Percentiles rank a stretch among this genome's conserved stretches.
Conservation (phyloP, 2,329 filamentous ascomycete genomes). For the Aspergillus clavatus region DNA sequence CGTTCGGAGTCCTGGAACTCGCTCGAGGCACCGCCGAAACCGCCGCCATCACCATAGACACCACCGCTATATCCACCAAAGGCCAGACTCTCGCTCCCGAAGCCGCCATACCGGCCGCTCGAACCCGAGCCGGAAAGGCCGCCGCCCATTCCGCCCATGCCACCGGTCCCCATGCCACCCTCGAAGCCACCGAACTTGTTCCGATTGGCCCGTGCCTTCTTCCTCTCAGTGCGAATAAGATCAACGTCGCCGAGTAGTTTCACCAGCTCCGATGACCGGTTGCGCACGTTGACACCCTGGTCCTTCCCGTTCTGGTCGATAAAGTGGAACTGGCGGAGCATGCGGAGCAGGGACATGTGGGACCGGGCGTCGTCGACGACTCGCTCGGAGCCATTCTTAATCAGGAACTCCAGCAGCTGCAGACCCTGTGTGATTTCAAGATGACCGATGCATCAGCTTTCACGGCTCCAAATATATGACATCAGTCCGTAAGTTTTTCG, state of each 20-base stretch:
- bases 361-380: conserved; percentile 96
- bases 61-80: conserved; percentile 66
- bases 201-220: conserved; percentile 84
- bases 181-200: conserved; percentile 96
- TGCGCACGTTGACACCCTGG: conserved; percentile 95
- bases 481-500: background rate
- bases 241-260: conserved; percentile 78
- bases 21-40: conserved; percentile 73
- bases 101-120: conserved; percentile 73
- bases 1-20: conserved; percentile 64
- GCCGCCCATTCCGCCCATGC: conserved; percentile 44
- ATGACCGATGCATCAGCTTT: background rate
- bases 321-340: conserved; percentile 97
- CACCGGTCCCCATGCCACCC: conserved; percentile 63
- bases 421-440: conserved; percentile 50
- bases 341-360: conserved; percentile 91
- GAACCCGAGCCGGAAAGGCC: conserved; percentile 53
- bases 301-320: conserved; percentile 97
- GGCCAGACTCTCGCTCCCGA: conserved; percentile 69
- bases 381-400: conserved; percentile 96
- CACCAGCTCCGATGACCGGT: conserved; percentile 89
- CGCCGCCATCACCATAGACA: conserved; percentile 94
- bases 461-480: background rate
- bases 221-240: conserved; percentile 56
- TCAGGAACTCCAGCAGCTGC: conserved; percentile 90